These are phyloP conservation scores for Asterochloris sp. DNA, from an alignment of 139 green algal genomes.

Conservation along the genomic window DNA sequence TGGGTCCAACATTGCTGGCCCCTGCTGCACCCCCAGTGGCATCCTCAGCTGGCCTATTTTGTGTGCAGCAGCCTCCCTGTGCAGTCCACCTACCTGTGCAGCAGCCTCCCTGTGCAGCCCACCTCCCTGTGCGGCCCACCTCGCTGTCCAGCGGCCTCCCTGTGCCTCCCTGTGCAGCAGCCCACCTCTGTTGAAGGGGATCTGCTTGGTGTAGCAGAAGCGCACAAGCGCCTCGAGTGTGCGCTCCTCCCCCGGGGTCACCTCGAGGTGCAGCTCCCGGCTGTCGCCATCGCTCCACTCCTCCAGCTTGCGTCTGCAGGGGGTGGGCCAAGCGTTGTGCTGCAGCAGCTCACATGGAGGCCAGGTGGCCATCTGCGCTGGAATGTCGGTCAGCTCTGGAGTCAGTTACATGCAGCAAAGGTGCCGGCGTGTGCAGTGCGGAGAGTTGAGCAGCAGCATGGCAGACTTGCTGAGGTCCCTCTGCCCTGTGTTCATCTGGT, in stretches of 20 bases:
- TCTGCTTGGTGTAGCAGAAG: constrained; percentile 12
- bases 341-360: neutral
- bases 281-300: constrained; percentile 1
- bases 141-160: too few species aligned
- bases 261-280: neutral
- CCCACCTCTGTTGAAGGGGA: constrained; percentile 1
- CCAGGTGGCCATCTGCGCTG: neutral
- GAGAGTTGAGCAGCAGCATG: neutral
- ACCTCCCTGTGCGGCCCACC: too few species aligned
- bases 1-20: too few species aligned
- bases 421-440: too few species aligned
- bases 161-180: neutral
- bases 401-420: neutral
- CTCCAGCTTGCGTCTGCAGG: constrained; percentile 1
- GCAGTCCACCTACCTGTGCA: too few species aligned
- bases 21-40: too few species aligned
- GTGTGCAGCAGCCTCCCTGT: too few species aligned
- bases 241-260: neutral
- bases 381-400: neutral
- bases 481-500: neutral
- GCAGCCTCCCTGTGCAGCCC: too few species aligned
- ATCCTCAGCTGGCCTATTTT: too few species aligned
- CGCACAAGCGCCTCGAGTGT: neutral
- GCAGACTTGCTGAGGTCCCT: neutral
- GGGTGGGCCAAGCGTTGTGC: neutral